Percentiles rank a stretch among this genome's conserved stretches.
These are phyloP conservation scores for Metschnikowia anglica DNA, from an alignment of 805 yeast species.

Conservation along the genomic window DNA sequence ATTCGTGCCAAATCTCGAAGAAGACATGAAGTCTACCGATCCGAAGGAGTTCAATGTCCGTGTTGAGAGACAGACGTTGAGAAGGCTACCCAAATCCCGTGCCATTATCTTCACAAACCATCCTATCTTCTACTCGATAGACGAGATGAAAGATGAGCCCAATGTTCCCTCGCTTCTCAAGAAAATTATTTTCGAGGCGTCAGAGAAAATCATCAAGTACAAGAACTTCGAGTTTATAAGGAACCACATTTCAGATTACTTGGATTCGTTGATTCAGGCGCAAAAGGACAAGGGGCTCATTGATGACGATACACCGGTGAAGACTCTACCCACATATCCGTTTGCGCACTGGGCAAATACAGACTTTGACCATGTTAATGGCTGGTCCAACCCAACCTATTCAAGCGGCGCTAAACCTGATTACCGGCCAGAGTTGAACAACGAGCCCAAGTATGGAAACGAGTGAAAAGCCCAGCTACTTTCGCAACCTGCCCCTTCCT, in stretches of 20 bases:
- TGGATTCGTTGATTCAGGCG: constrained; percentile 55
- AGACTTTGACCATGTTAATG: constrained; percentile 39
- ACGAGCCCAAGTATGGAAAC: constrained; percentile 20
- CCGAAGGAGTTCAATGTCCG: constrained; percentile 62
- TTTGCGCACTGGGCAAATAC: constrained; percentile 57
- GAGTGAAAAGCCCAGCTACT: too few relatives aligned
- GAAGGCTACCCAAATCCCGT: constrained; percentile 61
- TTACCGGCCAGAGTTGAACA: constrained; percentile 24
- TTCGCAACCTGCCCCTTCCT: too few relatives aligned
- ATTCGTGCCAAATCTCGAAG: constrained; percentile 35
- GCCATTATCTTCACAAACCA: constrained; percentile 76
- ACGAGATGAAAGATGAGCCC: constrained; percentile 77
- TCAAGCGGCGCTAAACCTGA: constrained; percentile 24
- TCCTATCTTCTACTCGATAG: constrained; percentile 74
- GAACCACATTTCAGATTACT: constrained; percentile 57
- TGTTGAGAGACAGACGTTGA: constrained; percentile 70
- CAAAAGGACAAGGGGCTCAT: constrained; percentile 60
- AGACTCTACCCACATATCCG: constrained; percentile 60
- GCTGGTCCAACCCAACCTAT: constrained; percentile 40
- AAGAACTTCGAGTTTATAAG: constrained; percentile 59
- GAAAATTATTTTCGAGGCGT: constrained; percentile 64
- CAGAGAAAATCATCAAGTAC: constrained; percentile 62
- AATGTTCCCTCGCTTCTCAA: constrained; percentile 72
- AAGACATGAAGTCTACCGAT: constrained; percentile 33
- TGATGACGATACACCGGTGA: constrained; percentile 52